Evolutionary conservation across 495 filamentous ascomycete genomes (phyloP), one percentile per base, ranked within the genome.

Genomic region (Barbatosphaeria neglecta): DNA sequence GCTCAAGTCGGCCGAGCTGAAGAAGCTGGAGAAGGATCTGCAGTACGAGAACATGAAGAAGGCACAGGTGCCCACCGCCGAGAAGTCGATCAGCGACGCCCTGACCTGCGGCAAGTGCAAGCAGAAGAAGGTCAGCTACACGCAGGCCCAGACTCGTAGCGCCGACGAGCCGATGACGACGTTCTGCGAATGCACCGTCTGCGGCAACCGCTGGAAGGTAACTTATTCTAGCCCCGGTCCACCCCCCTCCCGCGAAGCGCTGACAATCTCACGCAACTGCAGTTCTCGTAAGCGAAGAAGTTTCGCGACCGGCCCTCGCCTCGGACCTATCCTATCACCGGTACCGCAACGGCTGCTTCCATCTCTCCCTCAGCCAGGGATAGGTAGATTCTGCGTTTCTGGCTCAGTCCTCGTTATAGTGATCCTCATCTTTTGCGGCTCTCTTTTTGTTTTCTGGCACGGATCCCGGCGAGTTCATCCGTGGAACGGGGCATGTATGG

Each of bases 101-200:
- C 73, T 97, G 51, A 82, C 84, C 66, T 98, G 92, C 65, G 78
- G 87, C 48, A 86, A 86, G 67, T 97, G 92, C 62, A 79, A 80
- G 35, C 77, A 94, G 74, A 88, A 85, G 70, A 92, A 86, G 72
- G 92, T 98, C 57, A 83, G 81, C 53, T 98, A 98, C 62, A 89
- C 77, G 25, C 92, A 96, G 67, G 92, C 93, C 22, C 93, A 97
- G 70, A 97, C 92, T 5, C 80, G 93, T 52, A 84, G 79, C 66
- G 92, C 92, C 39, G 92, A 98, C 76, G 92, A 88, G 59, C 84
- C 84, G 55, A 86, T 88, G 83, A 88, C 84, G 45, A 87, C 84
- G 3, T 87, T 87, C 58, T 88, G 84, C 63, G 80, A 84, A 58
- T 87, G 84, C 61, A 79, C 75, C 44, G 70, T 78, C 37, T 88